Evolutionary conservation across 345 rosid species (phyloP).

Genomic region (Bretschneidera sinensis): DNA sequence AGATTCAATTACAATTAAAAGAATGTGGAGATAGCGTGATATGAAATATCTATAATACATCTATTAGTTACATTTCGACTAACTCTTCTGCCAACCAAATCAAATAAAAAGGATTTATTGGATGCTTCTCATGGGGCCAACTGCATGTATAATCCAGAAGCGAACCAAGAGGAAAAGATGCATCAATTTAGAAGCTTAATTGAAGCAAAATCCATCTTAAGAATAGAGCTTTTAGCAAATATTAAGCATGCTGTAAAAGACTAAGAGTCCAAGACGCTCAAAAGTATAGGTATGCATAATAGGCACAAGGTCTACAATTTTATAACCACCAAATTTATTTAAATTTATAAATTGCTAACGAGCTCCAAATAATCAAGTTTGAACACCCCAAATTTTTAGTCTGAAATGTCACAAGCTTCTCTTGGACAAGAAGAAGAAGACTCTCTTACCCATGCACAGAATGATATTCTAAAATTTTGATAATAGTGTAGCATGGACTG

Average conservation of each 20-base stretch:
- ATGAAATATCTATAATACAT: neutral
- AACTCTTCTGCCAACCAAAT: neutral
- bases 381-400: neutral
- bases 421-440: no score
- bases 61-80: neutral
- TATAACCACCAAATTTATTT: neutral
- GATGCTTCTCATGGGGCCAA: neutral
- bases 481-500: neutral
- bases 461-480: no score
- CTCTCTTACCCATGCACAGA: neutral
- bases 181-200: neutral
- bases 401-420: neutral
- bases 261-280: neutral
- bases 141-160: neutral
- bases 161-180: neutral
- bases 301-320: neutral
- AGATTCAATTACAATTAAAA: neutral
- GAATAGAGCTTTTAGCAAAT: neutral
- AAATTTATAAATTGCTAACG: neutral
- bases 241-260: neutral
- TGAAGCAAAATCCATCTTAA: neutral
- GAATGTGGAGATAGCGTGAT: neutral
- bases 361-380: neutral
- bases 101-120: no score
- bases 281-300: neutral